Evolutionary conservation across 73 alveolate genomes (phyloP).

Genomic region (Uronychia binucleata): DNA sequence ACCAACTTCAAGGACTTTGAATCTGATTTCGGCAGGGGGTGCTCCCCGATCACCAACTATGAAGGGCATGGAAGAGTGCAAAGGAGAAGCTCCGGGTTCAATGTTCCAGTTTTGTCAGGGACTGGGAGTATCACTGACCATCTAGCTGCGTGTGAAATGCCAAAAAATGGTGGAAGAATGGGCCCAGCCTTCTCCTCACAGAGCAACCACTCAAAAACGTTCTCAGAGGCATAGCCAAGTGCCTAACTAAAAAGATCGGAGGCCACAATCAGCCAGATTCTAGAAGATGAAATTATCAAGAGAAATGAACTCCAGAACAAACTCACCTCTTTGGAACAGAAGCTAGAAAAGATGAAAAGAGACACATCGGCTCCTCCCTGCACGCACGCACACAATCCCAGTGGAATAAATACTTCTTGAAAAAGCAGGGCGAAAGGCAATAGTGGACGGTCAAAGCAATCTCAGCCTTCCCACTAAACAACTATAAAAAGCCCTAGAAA

Average conservation of each 20-base stretch:
- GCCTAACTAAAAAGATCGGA: slow-evolving; percentile 1
- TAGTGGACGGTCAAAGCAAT: background rate
- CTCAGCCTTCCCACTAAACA: background rate
- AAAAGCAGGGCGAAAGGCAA: background rate
- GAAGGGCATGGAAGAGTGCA: no score
- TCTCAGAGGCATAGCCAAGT: no score
- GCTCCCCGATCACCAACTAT: no score
- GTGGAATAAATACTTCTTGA: background rate
- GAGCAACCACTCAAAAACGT: no score
- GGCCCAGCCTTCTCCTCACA: no score
- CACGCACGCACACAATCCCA: background rate
- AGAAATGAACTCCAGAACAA: background rate
- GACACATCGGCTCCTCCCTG: background rate
- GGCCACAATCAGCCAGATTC: background rate
- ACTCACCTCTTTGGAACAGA: background rate
- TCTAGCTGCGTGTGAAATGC: no score
- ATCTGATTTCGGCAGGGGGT: no score
- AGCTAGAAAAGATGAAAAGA: background rate
- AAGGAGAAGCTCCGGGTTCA: no score
- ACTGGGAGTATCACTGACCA: no score
- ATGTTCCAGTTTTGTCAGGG: no score
- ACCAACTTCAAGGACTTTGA: no score
- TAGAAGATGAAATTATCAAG: background rate
- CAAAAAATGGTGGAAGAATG: no score
- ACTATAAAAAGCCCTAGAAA: background rate